Percentiles rank a stretch among this genome's conserved stretches.
phyloP scores from a whole-genome alignment of 2,329 filamentous ascomycete genomes.

The Helicocarpus griseus region DNA sequence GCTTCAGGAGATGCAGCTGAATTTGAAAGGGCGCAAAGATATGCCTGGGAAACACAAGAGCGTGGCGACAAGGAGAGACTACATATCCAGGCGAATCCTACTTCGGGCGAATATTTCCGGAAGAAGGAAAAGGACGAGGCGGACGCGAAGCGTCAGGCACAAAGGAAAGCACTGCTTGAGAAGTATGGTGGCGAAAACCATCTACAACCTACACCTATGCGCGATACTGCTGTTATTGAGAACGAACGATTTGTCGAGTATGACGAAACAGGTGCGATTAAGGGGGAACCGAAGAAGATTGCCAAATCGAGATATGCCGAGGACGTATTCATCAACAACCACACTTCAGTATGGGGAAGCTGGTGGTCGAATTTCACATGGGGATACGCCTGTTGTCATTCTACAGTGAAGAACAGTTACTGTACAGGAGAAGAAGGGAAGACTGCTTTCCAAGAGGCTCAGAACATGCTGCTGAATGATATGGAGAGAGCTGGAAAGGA shows the following conservation, averaged over 20 bases:
- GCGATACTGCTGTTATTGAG: slow-evolving; percentile 61
- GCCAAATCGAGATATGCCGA: slow-evolving; percentile 88
- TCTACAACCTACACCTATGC: slow-evolving; percentile 51
- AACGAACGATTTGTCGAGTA: slow-evolving; percentile 89
- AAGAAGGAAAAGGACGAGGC: slow-evolving; percentile 70
- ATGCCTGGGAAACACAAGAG: slow-evolving; percentile 95
- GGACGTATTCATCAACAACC: slow-evolving; percentile 81
- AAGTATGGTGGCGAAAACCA: slow-evolving; percentile 70
- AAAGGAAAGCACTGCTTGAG: slow-evolving; percentile 61
- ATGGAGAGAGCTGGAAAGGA: slow-evolving; percentile 13
- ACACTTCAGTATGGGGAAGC: slow-evolving; percentile 86
- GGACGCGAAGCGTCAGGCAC: slow-evolving; percentile 57
- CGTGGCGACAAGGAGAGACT: slow-evolving; percentile 65
- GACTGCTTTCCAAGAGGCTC: slow-evolving; percentile 66
- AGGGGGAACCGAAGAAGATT: slow-evolving; percentile 66
- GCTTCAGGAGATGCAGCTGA: slow-evolving; percentile 85
- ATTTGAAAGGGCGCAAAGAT: slow-evolving; percentile 79
- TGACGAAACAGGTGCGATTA: slow-evolving; percentile 79
- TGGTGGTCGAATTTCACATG: slow-evolving; percentile 96
- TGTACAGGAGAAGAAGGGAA: slow-evolving; percentile 90
- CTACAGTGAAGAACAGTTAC: slow-evolving; percentile 89
- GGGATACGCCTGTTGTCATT: slow-evolving; percentile 95
- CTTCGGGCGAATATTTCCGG: slow-evolving; percentile 73
- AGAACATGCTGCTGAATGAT: slow-evolving; percentile 45
- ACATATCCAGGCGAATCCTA: slow-evolving; percentile 94